Base-by-base conservation (phyloP, 2,329 filamentous ascomycete species). In the Nemania sp. region DNA sequence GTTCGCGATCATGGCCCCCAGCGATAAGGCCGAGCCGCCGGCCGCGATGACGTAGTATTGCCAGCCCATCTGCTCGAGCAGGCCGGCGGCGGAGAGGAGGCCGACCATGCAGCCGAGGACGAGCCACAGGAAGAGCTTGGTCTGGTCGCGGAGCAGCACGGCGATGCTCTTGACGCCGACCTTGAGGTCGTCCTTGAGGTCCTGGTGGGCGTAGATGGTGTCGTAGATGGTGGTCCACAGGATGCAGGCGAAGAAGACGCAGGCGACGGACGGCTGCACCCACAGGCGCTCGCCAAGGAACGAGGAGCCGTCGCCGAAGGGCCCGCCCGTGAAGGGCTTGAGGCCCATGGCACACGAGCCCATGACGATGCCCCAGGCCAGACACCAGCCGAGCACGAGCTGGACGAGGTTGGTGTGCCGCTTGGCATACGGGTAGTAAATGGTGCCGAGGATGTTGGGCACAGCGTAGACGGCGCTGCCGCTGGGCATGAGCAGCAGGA, bases 181-280 rank as follows among this genome's bases (percentile, higher is more conserved):
- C 42, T 69, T 71, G 35, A 70, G 57, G 34, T 76, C 75, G 35
- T 76, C 74, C 17, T 62, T 64, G 5, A 73, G 48, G 51, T 76
- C 75, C 54, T 75, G 73, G 52, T 73, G 69, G 5, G 73, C 74
- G 57, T 76, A 76, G 47, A 76, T 72, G 7, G 73, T 75, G 60
- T 76, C 75, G 59, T 72, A 76, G 47, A 75, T 69, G 51, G 73
- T 59, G 6, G 68, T 70, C 73, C 73, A 76, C 5, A 75, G 54
- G 3, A 71, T 67, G 45, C 62, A 67, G 6, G 72, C 72, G n/a
- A 68, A 20, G 35, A 71, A 68, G 34, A 74, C 65, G 47, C 66
- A 68, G 2, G 62, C 53, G 12, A 67, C 68, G 46, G 71, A 65
- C 35, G 68, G 52, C 21, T 70, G 64, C 21, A 51, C 63, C 68